Evolutionary conservation across 768 basidiomycete species (phyloP), one percentile per base, ranked within the genome.

Genomic region (Tylopilus sp.): DNA sequence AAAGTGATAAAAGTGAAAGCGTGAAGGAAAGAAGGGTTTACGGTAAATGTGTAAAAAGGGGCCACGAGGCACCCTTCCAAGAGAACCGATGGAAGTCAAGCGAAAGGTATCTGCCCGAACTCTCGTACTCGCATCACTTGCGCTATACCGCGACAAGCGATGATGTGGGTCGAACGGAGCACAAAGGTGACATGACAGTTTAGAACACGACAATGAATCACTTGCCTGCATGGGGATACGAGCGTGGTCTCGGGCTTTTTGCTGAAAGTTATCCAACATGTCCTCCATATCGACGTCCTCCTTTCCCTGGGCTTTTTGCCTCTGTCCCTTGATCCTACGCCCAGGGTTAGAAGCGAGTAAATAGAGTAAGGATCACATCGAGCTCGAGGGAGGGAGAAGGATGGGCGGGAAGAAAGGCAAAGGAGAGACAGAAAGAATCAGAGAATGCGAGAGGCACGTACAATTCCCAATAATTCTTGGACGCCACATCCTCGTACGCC

Each of bases 401-500:
- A n/a, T 8, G 21, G 25, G 11, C 3, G 24, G 41, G 12, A 22
- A n/a, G 21, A 3, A 34, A 34, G 17, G 9, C 19, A 16, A 2
- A 3, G 3, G 11, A 17, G 11, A n/a, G n/a, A n/a, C n/a, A n/a
- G n/a, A n/a, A n/a, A n/a, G n/a, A n/a, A n/a, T n/a, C n/a, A n/a
- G n/a, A n/a, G n/a, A n/a, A n/a, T n/a, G n/a, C n/a, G n/a, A n/a
- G n/a, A 22, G 12, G 0, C 13, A 68, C 78, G 34, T 46, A 83
- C 85, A 73, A 62, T 3, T 76, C 71, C 75, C 79, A 86, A 58
- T 78, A 83, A 60, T 84, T 85, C 56, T 77, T 74, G 5, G 81
- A 74, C 31, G 82, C 82, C 36, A 85, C 77, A 48, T 88, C 88
- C 61, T 84, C 84, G 68, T 88, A 90, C 60, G 87, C 85, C 51